phyloP scores from a whole-genome alignment of 352 stramenopile genomes.

The Globisporangium nodosum region DNA sequence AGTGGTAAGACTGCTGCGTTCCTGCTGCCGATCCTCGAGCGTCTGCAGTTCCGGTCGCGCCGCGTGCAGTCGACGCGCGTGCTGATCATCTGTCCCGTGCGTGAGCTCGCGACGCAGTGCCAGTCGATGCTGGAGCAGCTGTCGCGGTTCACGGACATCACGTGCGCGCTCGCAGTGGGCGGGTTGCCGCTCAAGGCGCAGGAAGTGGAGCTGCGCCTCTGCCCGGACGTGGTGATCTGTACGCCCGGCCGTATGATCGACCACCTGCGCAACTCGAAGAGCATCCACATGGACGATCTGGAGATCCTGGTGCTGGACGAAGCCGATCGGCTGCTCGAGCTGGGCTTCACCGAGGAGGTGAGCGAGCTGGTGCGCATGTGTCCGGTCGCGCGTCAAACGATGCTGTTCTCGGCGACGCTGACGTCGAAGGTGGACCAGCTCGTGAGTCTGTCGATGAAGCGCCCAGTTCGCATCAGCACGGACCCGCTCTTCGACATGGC shows the following conservation, averaged over 20 bases:
- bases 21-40: constrained; percentile 95
- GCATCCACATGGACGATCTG: constrained; percentile 96
- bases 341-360: constrained; percentile 98
- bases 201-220: constrained; percentile 93
- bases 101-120: constrained; percentile 96
- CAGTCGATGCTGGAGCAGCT: constrained; percentile 95
- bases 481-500: constrained; percentile 95
- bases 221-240: constrained; percentile 97
- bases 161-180: constrained; percentile 90
- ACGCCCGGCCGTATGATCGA: constrained; percentile 98
- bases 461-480: constrained; percentile 92
- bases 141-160: constrained; percentile 95
- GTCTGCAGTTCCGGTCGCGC: constrained; percentile 92
- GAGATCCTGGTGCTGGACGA: constrained; percentile 96
- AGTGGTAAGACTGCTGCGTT: constrained; percentile 99
- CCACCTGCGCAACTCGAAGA: constrained; percentile 96
- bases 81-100: constrained; percentile 96
- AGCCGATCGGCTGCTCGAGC: constrained; percentile 95
- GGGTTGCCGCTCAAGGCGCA: constrained; percentile 89
- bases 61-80: constrained; percentile 88
- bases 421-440: constrained; percentile 97
- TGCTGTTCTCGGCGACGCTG: constrained; percentile 99
- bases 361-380: constrained; percentile 95
- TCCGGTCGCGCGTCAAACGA: constrained; percentile 93
- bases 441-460: constrained; percentile 95